Evolutionary conservation across 78 protist genomes (phyloP), one percentile per base, ranked within the genome.

Genomic region (Neovahlkampfia damariscottae): DNA sequence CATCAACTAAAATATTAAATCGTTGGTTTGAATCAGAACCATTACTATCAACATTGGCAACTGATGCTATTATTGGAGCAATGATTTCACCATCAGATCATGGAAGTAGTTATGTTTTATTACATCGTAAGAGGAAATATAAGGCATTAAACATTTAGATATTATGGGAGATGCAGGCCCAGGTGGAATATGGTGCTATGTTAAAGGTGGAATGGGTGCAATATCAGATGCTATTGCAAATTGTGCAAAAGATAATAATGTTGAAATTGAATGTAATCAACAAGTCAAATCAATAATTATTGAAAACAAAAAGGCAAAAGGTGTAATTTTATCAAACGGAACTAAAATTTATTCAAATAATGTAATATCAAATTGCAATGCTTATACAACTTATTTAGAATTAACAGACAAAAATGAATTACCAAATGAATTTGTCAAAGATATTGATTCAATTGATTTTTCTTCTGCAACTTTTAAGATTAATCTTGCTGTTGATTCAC

Each of bases 31-130:
- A 79, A 67, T 10, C 30, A 41, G 87, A 84, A 10, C 1, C 37
- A 19, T 70, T 84, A 27, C 70, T 40, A 32, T 9, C 89, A 30
- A 85, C 89, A 5, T 77, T 85, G 2, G 85, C 89, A 27, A 85
- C 89, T 5, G 89, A 85, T 10, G 77, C 85, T 1, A 81, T 85
- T 28, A 85, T 85, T n/a, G 89, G 89, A 1, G 76, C 86, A n/a
- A 70, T 80, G 74, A 40, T 66, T 0, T 5, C 50, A 3, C 85
- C 85, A 8, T 34, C 1, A 29, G 1, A 0, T 27, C 70, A 71
- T 5, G 89, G 89, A 27, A n/a, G 78, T 27, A 85, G 50, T 1
- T 85, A 85, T 31, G 89, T 85, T 19, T 75, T 85, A 9, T 58
- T 85, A 5, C 89, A 85, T 50, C 89, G 81, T n/a, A n/a, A n/a